Percentiles rank a stretch among this genome's conserved stretches.
Evolutionary conservation across 1,284 basidiomycete genomes (phyloP).

Genomic region (Moniliella sp.): DNA sequence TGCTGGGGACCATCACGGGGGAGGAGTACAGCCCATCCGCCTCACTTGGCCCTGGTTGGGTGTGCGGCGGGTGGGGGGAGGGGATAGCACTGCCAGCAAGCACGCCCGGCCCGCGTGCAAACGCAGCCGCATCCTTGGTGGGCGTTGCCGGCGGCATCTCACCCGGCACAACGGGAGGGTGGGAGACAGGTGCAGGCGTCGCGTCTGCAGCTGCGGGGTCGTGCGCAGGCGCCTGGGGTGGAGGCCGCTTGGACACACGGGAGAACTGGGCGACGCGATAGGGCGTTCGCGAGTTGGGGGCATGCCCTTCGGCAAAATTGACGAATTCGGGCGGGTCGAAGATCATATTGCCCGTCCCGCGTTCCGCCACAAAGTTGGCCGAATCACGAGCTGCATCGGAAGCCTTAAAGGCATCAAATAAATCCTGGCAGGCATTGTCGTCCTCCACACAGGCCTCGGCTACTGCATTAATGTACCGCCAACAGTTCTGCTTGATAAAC

Average conservation of each 20-base stretch:
- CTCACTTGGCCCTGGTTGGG: no score
- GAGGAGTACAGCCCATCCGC: no score
- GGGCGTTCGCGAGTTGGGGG: slow-evolving; percentile 13
- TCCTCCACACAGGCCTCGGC: slow-evolving; percentile 86
- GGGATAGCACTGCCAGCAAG: no score
- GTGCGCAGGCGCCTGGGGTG: slow-evolving; percentile 6
- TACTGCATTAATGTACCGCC: slow-evolving; percentile 84
- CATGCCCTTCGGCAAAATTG: slow-evolving; percentile 28
- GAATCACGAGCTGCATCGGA: slow-evolving; percentile 25
- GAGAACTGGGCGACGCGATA: slow-evolving; percentile 21
- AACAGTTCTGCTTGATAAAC: slow-evolving; percentile 80
- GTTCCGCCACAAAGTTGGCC: slow-evolving; percentile 21
- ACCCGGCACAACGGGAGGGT: slow-evolving; percentile 1
- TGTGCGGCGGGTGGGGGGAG: no score
- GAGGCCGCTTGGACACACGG: slow-evolving; percentile 17
- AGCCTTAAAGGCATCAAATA: slow-evolving; percentile 25
- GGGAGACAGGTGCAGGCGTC: slow-evolving; percentile 6
- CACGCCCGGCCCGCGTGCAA: no score
- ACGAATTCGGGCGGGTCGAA: slow-evolving; percentile 31
- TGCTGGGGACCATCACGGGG: no score
- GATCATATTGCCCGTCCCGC: slow-evolving; percentile 24
- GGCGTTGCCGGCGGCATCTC: neutral
- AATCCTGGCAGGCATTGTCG: slow-evolving; percentile 45
- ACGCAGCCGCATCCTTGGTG: no score
- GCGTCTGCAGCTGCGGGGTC: slow-evolving; percentile 1